Percentiles rank a stretch among this genome's conserved stretches.
Conservation (phyloP, 257 asterid species). For the Avicennia marina region DNA sequence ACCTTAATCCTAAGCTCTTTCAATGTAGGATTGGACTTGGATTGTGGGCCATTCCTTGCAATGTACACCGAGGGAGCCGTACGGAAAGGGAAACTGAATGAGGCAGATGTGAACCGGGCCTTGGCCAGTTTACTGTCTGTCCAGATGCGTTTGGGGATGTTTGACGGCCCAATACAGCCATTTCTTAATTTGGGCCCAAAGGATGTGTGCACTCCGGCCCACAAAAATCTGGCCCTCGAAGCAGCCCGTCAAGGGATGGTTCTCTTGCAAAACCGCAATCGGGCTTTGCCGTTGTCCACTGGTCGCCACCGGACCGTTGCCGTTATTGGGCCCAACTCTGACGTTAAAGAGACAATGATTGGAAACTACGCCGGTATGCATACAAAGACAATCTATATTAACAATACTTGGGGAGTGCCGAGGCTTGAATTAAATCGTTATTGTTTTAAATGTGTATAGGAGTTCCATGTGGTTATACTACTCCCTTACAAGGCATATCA, state of each 20-base stretch:
- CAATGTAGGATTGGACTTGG: constrained; percentile 69
- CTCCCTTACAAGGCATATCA: constrained; percentile 72
- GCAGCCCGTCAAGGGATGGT: constrained; percentile 97
- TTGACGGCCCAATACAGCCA: constrained; percentile 66
- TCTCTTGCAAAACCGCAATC: constrained; percentile 56
- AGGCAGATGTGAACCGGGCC: constrained; percentile 58
- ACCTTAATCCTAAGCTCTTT: no score
- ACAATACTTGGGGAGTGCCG: no score
- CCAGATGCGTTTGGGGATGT: constrained; percentile 93
- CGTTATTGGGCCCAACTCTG: constrained; percentile 88
- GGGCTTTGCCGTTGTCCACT: constrained; percentile 65
- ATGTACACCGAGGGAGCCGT: constrained; percentile 61
- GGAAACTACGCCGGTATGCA: constrained; percentile 87
- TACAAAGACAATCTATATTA: no score
- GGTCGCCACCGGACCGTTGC: constrained; percentile 43
- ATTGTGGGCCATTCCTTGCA: constrained; percentile 88
- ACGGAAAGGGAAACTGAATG: constrained; percentile 47
- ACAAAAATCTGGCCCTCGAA: constrained; percentile 71
- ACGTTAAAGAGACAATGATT: constrained; percentile 70
- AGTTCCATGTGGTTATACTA: constrained; percentile 59
- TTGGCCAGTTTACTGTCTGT: constrained; percentile 51
- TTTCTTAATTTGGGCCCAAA: constrained; percentile 63
- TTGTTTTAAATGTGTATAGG: constrained; percentile 30
- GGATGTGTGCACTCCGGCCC: constrained; percentile 75
- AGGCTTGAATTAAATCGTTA: no score